Evolutionary conservation across 495 filamentous ascomycete species (phyloP).

Genomic region (Hyphodiscus hymeniophilus): DNA sequence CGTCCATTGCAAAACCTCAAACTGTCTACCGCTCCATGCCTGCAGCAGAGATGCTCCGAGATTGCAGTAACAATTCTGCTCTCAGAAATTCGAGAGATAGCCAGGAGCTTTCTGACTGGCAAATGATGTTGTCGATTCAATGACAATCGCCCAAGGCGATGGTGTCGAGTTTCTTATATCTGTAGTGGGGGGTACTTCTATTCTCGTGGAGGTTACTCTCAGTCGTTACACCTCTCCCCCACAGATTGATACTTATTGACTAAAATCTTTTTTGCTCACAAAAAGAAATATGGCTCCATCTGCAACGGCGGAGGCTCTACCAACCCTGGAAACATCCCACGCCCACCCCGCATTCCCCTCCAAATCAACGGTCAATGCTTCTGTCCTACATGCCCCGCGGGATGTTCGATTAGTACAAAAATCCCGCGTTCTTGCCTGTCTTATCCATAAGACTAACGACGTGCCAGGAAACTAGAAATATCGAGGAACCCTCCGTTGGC

Average conservation of each 20-base stretch:
- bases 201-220: conserved; percentile 4
- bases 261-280: conserved; percentile 3
- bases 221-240: conserved; percentile 3
- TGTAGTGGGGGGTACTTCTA: conserved; percentile 1
- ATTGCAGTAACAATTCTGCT: conserved; percentile 6
- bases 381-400: conserved; percentile 41
- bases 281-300: conserved; percentile 16
- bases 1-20: not conserved
- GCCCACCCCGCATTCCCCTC: conserved; percentile 1
- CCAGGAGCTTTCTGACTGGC: conserved; percentile 5
- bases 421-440: conserved; percentile 20
- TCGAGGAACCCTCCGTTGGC: conserved; percentile 36
- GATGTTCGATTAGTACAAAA: conserved; percentile 41
- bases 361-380: conserved; percentile 27
- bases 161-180: not conserved
- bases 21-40: not conserved
- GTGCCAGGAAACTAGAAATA: conserved; percentile 37
- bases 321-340: conserved; percentile 4
- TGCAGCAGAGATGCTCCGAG: conserved; percentile 2
- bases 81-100: conserved; percentile 14
- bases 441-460: conserved; percentile 19
- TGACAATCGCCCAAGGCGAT: not conserved
- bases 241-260: conserved; percentile 2
- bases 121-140: not conserved
- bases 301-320: conserved; percentile 11